Evolutionary conservation across 805 yeast species (phyloP).

Genomic region (Hanseniaspora occidentalis): DNA sequence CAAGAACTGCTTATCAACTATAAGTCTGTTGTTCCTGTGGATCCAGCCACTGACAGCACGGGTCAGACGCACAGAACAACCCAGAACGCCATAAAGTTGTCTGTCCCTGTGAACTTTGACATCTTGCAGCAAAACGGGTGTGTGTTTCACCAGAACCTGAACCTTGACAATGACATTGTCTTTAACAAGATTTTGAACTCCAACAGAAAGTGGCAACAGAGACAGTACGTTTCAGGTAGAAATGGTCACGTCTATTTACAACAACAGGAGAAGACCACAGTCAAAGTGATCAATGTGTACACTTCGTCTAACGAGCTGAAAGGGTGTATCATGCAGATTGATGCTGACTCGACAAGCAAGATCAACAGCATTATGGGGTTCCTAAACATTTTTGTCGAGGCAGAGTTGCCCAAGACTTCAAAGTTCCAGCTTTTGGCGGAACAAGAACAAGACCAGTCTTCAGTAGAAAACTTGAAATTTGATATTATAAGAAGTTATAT

Average conservation of each 20-base stretch:
- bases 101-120: not conserved
- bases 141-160: not conserved
- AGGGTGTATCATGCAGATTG: not conserved
- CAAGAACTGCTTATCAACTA: not conserved
- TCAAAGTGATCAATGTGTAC: not conserved
- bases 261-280: not conserved
- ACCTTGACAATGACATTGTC: not conserved
- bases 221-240: slow-evolving; percentile 2
- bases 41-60: not conserved
- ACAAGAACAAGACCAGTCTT: too few relatives aligned
- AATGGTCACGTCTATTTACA: not conserved
- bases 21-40: not conserved
- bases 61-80: not conserved
- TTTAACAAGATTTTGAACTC: slow-evolving; percentile 2
- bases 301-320: not conserved
- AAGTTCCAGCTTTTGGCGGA: too few relatives aligned
- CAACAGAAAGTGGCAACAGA: slow-evolving; percentile 6
- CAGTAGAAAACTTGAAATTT: too few relatives aligned
- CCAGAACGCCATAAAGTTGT: not conserved
- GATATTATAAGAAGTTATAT: not conserved
- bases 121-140: not conserved
- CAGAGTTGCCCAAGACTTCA: not conserved
- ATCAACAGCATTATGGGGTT: not conserved
- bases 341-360: not conserved
- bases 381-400: not conserved